Evolutionary conservation across 495 filamentous ascomycete genomes (phyloP).

Genomic region (Aspergillus kassunensis): DNA sequence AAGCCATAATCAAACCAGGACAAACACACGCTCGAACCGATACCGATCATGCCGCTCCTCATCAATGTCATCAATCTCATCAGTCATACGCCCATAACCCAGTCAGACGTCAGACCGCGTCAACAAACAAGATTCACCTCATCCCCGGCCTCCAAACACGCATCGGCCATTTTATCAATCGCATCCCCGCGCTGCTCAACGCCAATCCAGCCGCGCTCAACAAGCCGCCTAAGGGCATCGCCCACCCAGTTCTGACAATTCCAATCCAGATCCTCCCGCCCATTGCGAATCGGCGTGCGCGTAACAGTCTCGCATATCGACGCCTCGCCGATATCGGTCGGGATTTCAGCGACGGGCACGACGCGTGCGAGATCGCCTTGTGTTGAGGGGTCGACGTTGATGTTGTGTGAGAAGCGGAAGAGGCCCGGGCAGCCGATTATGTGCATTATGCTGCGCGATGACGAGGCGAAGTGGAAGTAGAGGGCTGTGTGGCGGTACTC

Average conservation of each 20-base stretch:
- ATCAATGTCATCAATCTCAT: too few species aligned
- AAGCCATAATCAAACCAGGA: too few species aligned
- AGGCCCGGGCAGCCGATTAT: conserved; percentile 27
- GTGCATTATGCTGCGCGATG: conserved; percentile 20
- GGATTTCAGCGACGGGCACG: conserved; percentile 19
- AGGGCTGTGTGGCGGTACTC: conserved; percentile 33
- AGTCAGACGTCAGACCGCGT: too few species aligned
- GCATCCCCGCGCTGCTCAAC: conserved; percentile 14
- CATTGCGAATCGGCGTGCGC: conserved; percentile 23
- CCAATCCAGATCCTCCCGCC: conserved; percentile 25
- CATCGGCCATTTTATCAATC: conserved; percentile 28
- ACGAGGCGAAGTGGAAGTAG: conserved; percentile 21
- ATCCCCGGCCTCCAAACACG: conserved; percentile 23
- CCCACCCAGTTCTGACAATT: conserved; percentile 37
- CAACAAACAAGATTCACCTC: not conserved
- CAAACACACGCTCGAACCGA: too few species aligned
- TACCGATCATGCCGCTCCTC: too few species aligned
- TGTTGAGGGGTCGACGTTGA: conserved; percentile 36
- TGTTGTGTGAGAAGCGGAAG: conserved; percentile 27
- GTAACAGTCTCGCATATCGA: conserved; percentile 20
- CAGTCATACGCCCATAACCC: too few species aligned
- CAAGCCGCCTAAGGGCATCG: conserved; percentile 24
- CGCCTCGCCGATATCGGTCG: conserved; percentile 15
- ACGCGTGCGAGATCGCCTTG: conserved; percentile 53
- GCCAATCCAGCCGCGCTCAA: conserved; percentile 22